phyloP scores from a whole-genome alignment of 345 rosid genomes.

The Corchorus olitorius region DNA sequence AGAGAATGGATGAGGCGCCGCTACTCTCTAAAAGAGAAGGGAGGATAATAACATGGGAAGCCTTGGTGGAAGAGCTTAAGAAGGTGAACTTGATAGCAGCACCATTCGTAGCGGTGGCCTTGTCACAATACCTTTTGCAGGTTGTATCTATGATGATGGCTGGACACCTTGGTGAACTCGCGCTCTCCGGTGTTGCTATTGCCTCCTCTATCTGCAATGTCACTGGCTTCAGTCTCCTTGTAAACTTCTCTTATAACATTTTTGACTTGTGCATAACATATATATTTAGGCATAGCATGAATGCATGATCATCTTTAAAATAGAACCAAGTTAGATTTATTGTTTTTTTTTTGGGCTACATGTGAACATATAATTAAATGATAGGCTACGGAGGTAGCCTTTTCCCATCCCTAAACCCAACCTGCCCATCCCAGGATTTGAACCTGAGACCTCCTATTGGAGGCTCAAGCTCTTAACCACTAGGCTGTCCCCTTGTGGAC shows the following conservation, averaged over 20 bases:
- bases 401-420: too few relatives aligned
- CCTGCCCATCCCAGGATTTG: too few relatives aligned
- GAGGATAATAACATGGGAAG: neutral
- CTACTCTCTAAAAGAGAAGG: too few relatives aligned
- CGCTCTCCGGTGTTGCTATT: conserved; percentile 21
- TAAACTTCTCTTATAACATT: neutral
- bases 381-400: too few relatives aligned
- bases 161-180: conserved; percentile 30
- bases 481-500: too few relatives aligned
- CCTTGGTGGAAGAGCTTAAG: conserved; percentile 20
- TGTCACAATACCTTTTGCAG: conserved; percentile 25
- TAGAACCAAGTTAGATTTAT: neutral
- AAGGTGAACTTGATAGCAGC: conserved; percentile 24
- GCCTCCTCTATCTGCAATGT: conserved; percentile 31
- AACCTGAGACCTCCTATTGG: too few relatives aligned
- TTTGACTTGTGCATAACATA: neutral
- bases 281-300: too few relatives aligned
- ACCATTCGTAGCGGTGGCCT: conserved; percentile 15
- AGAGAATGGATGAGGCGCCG: too few relatives aligned
- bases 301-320: neutral
- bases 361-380: too few relatives aligned
- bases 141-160: conserved; percentile 28
- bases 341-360: neutral
- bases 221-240: conserved; percentile 29
- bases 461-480: too few relatives aligned